Evolutionary conservation across 495 filamentous ascomycete genomes (phyloP), one percentile per base, ranked within the genome.

Genomic region (Thermothielavioides terrestris): DNA sequence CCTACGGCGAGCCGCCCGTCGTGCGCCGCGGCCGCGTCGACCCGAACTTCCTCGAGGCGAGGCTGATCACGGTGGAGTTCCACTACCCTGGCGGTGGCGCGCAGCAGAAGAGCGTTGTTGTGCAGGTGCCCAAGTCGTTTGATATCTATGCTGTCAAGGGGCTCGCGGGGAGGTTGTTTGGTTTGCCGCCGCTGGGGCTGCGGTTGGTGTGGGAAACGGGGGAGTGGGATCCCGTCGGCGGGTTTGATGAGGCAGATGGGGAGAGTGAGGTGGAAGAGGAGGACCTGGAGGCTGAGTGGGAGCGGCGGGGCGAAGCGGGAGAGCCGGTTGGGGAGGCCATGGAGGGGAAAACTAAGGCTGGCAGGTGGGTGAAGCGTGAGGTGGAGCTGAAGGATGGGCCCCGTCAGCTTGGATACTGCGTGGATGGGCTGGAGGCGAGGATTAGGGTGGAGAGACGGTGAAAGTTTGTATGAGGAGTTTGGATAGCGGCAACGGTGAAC

Each of bases 141-240:
- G 80, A 86, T 54, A 79, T 85, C n/a, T 95, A 94, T 56, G 76
- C 77, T 17, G 73, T 95, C 20, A 85, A 92, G 60, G 86, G 84
- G 0, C 69, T 94, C 14, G 84, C 84, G 0, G 85, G 83, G 6
- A 79, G 78, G 48, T 60, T 84, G 54, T 90, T 94, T 63, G 72
- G 70, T 7, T 58, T 89, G 23, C 59, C 66, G 38, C 84, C 88
- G 10, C 71, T 86, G 56, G 64, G 68, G 31, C 65, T 90, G 40
- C 71, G 75, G 50, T 57, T 98, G 46, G 67, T 89, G 11, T 87
- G 81, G 81, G 85, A 92, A 68, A 91, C 88, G 15, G 82, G 86
- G 44, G 85, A 94, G 62, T 83, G 81, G 78, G 88, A 94, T 68
- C 86, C 86, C 1, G 78, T 86, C 27, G 77, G 71, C 15, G 77